Conservation (phyloP, 306 rosid species). For the Cucumis cinereus region DNA sequence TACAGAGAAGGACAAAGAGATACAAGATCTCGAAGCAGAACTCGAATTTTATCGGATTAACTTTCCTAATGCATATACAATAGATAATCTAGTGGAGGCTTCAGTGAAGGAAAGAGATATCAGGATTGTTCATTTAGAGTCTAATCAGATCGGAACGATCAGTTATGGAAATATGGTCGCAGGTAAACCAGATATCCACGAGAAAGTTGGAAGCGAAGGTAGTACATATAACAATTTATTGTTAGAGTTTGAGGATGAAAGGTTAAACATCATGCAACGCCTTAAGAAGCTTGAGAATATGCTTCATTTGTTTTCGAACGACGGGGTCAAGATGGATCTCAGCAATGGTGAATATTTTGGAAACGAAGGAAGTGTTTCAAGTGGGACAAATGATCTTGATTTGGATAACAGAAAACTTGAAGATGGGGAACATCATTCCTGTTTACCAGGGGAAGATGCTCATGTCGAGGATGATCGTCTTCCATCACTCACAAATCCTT, state of each 20-base stretch:
- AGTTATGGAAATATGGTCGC: conserved; percentile 13
- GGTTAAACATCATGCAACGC: conserved; percentile 29
- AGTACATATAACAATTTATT: conserved; percentile 17
- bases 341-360: conserved; percentile 19
- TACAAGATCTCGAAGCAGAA: conserved; percentile 37
- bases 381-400: conserved; percentile 5
- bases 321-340: conserved; percentile 9
- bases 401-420: conserved; percentile 1
- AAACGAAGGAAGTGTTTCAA: background rate
- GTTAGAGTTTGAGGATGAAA: conserved; percentile 50
- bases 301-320: conserved; percentile 31
- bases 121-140: conserved; percentile 43
- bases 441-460: conserved; percentile 9
- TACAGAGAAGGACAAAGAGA: conserved; percentile 49
- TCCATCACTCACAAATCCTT: conserved; percentile 20
- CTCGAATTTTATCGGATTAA: conserved; percentile 36
- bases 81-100: conserved; percentile 21
- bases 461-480: background rate
- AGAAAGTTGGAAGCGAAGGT: conserved; percentile 17
- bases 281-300: conserved; percentile 63
- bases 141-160: conserved; percentile 17
- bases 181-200: conserved; percentile 17
- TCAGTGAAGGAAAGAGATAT: conserved; percentile 59
- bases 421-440: conserved; percentile 1
- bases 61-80: conserved; percentile 33